These are phyloP conservation scores for Skeletonema marinoi DNA, from an alignment of 108 stramenopile species.

Conservation along the genomic window DNA sequence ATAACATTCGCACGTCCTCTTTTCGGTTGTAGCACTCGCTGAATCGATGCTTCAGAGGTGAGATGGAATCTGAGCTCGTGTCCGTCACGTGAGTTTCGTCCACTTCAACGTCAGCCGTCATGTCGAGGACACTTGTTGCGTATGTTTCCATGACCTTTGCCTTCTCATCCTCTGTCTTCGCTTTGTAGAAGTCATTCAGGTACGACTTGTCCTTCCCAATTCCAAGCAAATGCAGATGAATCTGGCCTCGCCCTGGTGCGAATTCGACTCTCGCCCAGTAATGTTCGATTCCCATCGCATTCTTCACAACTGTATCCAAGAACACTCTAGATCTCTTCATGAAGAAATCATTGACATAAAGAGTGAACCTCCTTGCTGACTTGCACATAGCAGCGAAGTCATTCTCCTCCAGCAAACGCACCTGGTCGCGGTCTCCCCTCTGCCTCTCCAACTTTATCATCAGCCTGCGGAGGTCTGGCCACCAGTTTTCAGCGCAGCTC, in stretches of 20 bases:
- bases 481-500: conserved; percentile 41
- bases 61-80: no score
- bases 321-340: conserved; percentile 9
- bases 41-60: no score
- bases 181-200: conserved; percentile 14
- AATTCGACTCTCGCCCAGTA: conserved; percentile 38
- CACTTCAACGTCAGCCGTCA: conserved; percentile 21
- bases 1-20: no score
- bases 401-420: not conserved
- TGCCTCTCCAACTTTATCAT: conserved; percentile 7
- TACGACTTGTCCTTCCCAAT: conserved; percentile 16
- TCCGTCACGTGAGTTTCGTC: no score
- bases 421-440: not conserved
- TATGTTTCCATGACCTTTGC: conserved; percentile 1
- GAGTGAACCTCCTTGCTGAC: not conserved
- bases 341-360: conserved; percentile 25
- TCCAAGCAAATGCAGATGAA: conserved; percentile 31
- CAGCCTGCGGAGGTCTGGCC: conserved; percentile 18
- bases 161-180: conserved; percentile 8
- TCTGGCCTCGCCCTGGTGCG: conserved; percentile 19
- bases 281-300: conserved; percentile 14
- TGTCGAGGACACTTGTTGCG: conserved; percentile 2
- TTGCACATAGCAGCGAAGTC: not conserved
- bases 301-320: conserved; percentile 15
- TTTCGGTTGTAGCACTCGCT: no score